Base-by-base conservation (phyloP, 2,329 filamentous ascomycete genomes). In the Diaporthe citrichinensis region DNA sequence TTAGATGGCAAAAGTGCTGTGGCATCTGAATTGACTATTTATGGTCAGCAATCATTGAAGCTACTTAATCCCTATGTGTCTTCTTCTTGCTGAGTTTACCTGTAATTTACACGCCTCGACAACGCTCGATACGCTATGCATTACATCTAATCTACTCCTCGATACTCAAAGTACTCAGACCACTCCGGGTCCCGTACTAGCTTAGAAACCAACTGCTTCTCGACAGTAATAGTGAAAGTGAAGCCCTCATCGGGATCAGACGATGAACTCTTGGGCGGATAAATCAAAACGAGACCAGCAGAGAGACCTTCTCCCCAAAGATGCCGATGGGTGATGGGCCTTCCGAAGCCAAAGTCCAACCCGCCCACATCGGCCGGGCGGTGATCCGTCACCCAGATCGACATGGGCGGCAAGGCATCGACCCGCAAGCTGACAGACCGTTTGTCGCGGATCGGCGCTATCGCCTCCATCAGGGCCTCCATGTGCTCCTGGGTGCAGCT, bases 361-460 rank as follows among this genome's bases (percentile, higher is more conserved):
- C 28, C 77, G 2, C 78, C 77, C 15, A 82, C 78, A 4, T 80
- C 79, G 0, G 79, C 79, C 23, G 81, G 80, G 1, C 84, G 81
- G 71, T 82, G 81, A 15, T 85, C 84, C 28, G 68, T 73, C 8
- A 75, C 71, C 9, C 72, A 68, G 28, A 61, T 31, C 8, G 74
- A 34, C 74, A 73, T 68, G 23, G 69, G 69, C 36, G 74, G 69
- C 41, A 67, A 44, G 0, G 59, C 65, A 39, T 51, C 31, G 34
- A 73, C 51, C 49, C 49, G 58, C 1, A 82, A 79, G 61, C 81
- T 81, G 4, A 85, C 44, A 0, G 78, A 69, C 0, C 79, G 76
- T 75, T 86, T 85, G 75, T 86, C 83, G 2, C 82, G 81, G 14
- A 85, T 77, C 0, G 78, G 80, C 0, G 84, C 84, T 0, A 84